Evolutionary conservation across 345 rosid genomes (phyloP).

Genomic region (Salix dunnii): DNA sequence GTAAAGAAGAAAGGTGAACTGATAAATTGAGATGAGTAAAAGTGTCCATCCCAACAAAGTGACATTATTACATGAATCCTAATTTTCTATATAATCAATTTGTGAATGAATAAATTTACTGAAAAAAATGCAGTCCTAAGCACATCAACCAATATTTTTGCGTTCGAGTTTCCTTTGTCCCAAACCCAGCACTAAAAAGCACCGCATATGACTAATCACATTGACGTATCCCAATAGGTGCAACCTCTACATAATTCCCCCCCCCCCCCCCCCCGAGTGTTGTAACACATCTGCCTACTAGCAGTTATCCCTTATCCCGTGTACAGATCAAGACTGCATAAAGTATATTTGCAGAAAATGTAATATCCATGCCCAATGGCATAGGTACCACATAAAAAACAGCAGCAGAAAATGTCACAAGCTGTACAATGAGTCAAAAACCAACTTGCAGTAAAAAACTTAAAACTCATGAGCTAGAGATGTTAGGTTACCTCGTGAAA

Average conservation of each 20-base stretch:
- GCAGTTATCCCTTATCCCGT: background rate
- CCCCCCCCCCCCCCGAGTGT: background rate
- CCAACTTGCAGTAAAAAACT: background rate
- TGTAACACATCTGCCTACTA: background rate
- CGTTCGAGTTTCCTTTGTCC: background rate
- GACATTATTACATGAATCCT: background rate
- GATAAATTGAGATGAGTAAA: background rate
- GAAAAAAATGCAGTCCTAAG: background rate
- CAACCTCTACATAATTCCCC: background rate
- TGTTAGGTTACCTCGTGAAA: conserved; percentile 60
- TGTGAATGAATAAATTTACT: background rate
- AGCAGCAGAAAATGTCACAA: background rate
- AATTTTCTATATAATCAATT: background rate
- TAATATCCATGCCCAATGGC: background rate
- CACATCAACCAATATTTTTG: background rate
- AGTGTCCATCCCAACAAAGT: background rate
- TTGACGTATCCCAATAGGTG: background rate
- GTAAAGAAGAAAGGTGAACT: background rate
- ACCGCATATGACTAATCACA: background rate
- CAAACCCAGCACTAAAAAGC: background rate
- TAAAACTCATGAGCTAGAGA: conserved; percentile 1
- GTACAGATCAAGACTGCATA: background rate
- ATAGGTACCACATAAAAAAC: background rate
- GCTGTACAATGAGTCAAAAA: background rate
- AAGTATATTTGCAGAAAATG: background rate